Evolutionary conservation across 345 rosid genomes (phyloP), one percentile per base, ranked within the genome.

Genomic region (Moringa oleifera): DNA sequence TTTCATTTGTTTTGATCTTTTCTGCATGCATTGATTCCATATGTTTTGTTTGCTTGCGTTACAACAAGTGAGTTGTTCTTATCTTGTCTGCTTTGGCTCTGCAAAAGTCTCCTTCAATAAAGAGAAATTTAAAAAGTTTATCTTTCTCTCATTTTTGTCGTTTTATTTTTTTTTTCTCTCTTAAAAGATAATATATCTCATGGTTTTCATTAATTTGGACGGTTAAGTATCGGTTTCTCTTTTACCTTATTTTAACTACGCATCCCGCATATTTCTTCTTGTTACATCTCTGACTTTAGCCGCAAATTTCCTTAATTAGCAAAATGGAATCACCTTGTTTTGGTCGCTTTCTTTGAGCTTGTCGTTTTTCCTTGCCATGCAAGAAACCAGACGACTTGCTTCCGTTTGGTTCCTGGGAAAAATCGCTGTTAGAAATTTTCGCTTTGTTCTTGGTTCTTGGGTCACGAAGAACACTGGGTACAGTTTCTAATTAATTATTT

Each of bases 1-100:
- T 60, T 25, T 68, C n/a, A n/a, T 21, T 51, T 60, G 63, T 49
- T 54, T 51, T 55, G n/a, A n/a, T n/a, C n/a, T n/a, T n/a, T n/a
- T n/a, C n/a, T 76, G 69, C 81, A 70, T 74, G 77, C 73, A 41
- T 66, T 61, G 68, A 62, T 55, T 61, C 75, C 73, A 70, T 58
- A 57, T 77, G 58, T 69, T 63, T 76, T 76, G 83, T 70, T 79
- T 71, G 68, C 80, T 73, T 77, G 66, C 66, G 54, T 62, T 65
- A 63, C 47, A 18, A 59, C 18, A 36, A 16, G 59, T 51, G 83
- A 68, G 59, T 53, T 57, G 82, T 79, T 77, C 65, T 75, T 68
- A 58, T 83, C 80, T 68, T 79, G 81, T 75, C 77, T 68, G 63
- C 68, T 64, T 73, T 56, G 2, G 13, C 65, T 36, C 64, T 61